These are phyloP conservation scores for Fusarium beomiforme DNA, from an alignment of 2,329 filamentous ascomycete genomes.

Conservation along the genomic window DNA sequence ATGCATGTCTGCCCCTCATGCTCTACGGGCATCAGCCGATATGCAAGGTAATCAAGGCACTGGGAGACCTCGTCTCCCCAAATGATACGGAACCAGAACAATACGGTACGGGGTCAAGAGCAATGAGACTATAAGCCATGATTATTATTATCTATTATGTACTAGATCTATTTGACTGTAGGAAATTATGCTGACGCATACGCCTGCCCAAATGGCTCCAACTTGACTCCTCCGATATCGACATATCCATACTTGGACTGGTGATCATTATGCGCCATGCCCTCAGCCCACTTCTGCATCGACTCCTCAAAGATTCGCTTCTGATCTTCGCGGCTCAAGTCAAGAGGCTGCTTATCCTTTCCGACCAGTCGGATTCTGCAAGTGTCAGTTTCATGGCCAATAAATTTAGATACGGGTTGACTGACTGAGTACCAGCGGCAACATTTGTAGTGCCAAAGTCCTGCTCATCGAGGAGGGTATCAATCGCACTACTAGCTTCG, in stretches of 20 bases:
- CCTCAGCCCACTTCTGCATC: conserved; percentile 44
- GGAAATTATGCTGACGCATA: conserved; percentile 18
- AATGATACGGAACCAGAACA: no score
- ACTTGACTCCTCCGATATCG: conserved; percentile 45
- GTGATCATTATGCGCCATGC: conserved; percentile 47
- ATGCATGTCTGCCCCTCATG: no score
- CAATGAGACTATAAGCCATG: no score
- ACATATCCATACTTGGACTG: conserved; percentile 46
- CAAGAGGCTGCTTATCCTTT: conserved; percentile 65
- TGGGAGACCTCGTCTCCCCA: no score
- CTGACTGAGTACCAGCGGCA: conserved; percentile 48
- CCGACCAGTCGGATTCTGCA: conserved; percentile 47
- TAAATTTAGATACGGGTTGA: background rate
- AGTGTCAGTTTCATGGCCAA: background rate
- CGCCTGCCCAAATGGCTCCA: conserved; percentile 48
- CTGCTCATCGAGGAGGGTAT: conserved; percentile 58
- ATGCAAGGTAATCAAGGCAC: background rate
- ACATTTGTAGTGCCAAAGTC: conserved; percentile 56
- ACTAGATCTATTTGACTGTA: background rate
- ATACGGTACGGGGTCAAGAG: no score
- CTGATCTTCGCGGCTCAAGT: conserved; percentile 57
- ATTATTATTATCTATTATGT: background rate
- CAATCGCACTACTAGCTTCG: conserved; percentile 57
- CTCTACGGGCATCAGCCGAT: background rate
- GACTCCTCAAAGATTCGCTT: conserved; percentile 43